Conservation (phyloP, 73 alveolate genomes). For the Stentor coeruleus region DNA sequence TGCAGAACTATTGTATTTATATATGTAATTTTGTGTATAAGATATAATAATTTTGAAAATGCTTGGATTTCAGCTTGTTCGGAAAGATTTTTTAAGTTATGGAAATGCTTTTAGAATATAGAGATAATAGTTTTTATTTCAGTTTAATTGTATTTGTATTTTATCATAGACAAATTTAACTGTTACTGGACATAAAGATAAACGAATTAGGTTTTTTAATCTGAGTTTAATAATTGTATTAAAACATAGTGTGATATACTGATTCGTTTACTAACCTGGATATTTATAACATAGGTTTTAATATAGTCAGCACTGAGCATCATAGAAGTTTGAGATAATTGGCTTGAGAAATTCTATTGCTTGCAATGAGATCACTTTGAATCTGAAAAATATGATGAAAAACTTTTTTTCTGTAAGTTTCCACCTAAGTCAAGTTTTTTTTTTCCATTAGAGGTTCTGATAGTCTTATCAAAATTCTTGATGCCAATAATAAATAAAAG, state of each 20-base stretch:
- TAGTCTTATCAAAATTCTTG: conserved; percentile 34
- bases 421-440: conserved; percentile 30
- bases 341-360: conserved; percentile 37
- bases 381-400: conserved; percentile 38
- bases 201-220: conserved; percentile 40
- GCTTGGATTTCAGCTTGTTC: conserved; percentile 34
- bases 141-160: conserved; percentile 22
- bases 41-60: conserved; percentile 21
- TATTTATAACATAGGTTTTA: conserved; percentile 20
- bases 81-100: conserved; percentile 27
- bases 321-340: conserved; percentile 35
- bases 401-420: conserved; percentile 21
- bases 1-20: conserved; percentile 7
- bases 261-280: conserved; percentile 36
- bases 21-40: conserved; percentile 34
- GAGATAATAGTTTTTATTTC: not conserved
- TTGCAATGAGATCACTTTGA: conserved; percentile 32
- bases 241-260: conserved; percentile 31
- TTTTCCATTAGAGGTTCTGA: conserved; percentile 44
- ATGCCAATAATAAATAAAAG: not conserved
- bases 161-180: not conserved
- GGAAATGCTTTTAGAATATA: conserved; percentile 14
- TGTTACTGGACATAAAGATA: conserved; percentile 47
- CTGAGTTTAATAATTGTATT: conserved; percentile 7
- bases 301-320: conserved; percentile 19